Evolutionary conservation across 305 asterid genomes (phyloP).

Genomic region (Fraxinus paxiana): DNA sequence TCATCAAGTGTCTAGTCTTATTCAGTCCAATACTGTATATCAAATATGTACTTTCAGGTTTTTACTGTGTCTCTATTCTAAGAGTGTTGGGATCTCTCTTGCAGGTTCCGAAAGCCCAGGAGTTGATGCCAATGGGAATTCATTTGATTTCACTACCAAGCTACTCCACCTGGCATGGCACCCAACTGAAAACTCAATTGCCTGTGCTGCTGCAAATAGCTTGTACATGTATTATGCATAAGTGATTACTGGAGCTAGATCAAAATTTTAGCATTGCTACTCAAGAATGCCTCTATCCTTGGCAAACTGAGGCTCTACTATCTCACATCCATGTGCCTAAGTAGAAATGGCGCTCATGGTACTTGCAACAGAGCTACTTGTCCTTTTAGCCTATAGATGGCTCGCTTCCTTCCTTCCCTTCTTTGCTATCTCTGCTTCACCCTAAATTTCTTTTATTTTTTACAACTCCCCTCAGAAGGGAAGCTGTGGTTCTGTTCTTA

Average conservation of each 20-base stretch:
- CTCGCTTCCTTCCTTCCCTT: slow-evolving; percentile 18
- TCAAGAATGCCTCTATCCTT: slow-evolving; percentile 30
- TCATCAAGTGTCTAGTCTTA: background rate
- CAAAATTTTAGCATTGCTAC: slow-evolving; percentile 39
- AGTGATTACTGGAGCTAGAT: slow-evolving; percentile 32
- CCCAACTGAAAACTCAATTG: slow-evolving; percentile 85
- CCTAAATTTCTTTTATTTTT: slow-evolving; percentile 31
- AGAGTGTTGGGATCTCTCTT: slow-evolving; percentile 8
- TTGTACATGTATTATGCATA: slow-evolving; percentile 93
- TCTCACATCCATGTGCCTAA: slow-evolving; percentile 39
- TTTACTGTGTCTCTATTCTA: background rate
- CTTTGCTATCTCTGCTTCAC: slow-evolving; percentile 40
- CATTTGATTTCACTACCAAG: slow-evolving; percentile 84
- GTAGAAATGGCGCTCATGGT: slow-evolving; percentile 31
- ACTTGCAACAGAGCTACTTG: slow-evolving; percentile 7
- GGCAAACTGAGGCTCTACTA: slow-evolving; percentile 23
- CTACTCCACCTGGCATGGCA: slow-evolving; percentile 98
- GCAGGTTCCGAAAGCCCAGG: slow-evolving; percentile 77
- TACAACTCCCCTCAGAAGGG: slow-evolving; percentile 34
- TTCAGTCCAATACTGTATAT: background rate
- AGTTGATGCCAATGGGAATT: slow-evolving; percentile 80
- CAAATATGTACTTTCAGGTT: background rate
- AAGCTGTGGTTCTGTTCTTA: slow-evolving; percentile 42
- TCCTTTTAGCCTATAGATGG: slow-evolving; percentile 16
- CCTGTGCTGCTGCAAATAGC: slow-evolving; percentile 99